A percentile compares a stretch with the other conserved stretches of the same genome.
These are phyloP conservation scores for Phytophthora lateralis DNA, from an alignment of 352 stramenopile species.

Conservation along the genomic window DNA sequence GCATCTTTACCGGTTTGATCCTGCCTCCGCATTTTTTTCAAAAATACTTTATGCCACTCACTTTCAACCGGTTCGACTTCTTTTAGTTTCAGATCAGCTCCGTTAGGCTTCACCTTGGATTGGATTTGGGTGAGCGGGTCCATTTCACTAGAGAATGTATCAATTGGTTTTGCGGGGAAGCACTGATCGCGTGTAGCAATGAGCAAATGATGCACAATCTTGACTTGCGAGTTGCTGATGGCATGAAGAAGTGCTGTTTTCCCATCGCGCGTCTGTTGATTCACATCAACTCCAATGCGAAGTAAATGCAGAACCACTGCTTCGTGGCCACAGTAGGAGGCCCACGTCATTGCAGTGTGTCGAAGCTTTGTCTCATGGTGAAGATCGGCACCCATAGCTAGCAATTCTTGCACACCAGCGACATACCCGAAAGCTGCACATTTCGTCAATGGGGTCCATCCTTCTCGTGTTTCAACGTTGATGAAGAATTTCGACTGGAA, in stretches of 20 bases:
- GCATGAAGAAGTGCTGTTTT: constrained; percentile 79
- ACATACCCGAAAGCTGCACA: constrained; percentile 59
- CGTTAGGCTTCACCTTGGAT: constrained; percentile 4
- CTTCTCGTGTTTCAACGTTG: constrained; percentile 59
- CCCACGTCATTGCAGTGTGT: constrained; percentile 80
- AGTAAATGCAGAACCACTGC: constrained; percentile 58
- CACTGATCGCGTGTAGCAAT: constrained; percentile 45
- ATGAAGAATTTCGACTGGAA: constrained; percentile 48
- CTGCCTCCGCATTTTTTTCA: constrained; percentile 38
- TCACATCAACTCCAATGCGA: constrained; percentile 37
- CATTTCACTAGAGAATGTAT: constrained; percentile 32
- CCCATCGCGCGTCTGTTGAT: constrained; percentile 54
- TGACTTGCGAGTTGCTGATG: constrained; percentile 51
- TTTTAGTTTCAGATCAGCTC: neutral
- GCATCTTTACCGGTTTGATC: constrained; percentile 45
- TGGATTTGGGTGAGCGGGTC: neutral
- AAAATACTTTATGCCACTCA: constrained; percentile 64
- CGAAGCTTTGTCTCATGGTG: constrained; percentile 59
- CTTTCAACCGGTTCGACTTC: constrained; percentile 27
- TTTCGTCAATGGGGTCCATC: constrained; percentile 77
- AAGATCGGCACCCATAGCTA: constrained; percentile 48
- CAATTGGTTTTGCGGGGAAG: constrained; percentile 29
- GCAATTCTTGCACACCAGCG: constrained; percentile 40
- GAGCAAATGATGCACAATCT: constrained; percentile 65
- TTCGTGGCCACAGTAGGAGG: constrained; percentile 76